Evolutionary conservation across 1,139 yeast genomes (phyloP), one percentile per base, ranked within the genome.

Genomic region (Starmera stellimalicola): DNA sequence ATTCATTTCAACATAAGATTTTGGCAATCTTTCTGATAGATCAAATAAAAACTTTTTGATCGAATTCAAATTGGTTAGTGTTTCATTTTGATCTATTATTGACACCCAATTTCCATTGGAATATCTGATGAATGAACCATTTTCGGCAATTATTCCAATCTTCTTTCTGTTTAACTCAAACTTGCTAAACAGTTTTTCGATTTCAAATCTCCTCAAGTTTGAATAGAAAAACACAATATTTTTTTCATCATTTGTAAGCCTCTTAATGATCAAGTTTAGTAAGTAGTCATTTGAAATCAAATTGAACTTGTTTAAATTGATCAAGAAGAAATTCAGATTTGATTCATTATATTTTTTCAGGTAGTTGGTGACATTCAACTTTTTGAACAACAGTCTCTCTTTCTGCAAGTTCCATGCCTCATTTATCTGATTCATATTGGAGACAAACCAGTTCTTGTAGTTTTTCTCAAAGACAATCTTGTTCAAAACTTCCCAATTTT

Each of bases 141-240:
- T 78, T 55, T 88, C 97, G 1, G 95, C 94, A 43, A 88, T 76
- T 33, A 88, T 62, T 0, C 97, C 97, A 24, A 88, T 52, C 14
- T 22, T 22, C n/a, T n/a, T n/a, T n/a, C n/a, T n/a, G n/a, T n/a
- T n/a, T 28, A 71, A 72, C 2, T 80, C 75, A 10, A 76, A 69
- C 40, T 87, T 70, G 26, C 79, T 66, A 57, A 78, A 87, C 34
- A 76, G 57, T 33, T 82, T 65, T 43, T 81, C 84, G 50, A 87
- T 61, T 28, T 77, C 80, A 3, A 67, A 57, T 39, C 80, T 66
- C 35, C 75, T 73, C 45, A 78, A 70, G 33, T 74, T 72, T 44
- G 87, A 77, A 34, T 80, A 65, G 7, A 88, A 68, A 50, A 80
- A 88, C 2, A 88, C 91, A 33, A 68, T 62, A 47, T 83, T 85